Percentiles rank a stretch among this genome's conserved stretches.
Conservation (phyloP, 2,329 filamentous ascomycete genomes). For the Pleurostoma richardsiae region DNA sequence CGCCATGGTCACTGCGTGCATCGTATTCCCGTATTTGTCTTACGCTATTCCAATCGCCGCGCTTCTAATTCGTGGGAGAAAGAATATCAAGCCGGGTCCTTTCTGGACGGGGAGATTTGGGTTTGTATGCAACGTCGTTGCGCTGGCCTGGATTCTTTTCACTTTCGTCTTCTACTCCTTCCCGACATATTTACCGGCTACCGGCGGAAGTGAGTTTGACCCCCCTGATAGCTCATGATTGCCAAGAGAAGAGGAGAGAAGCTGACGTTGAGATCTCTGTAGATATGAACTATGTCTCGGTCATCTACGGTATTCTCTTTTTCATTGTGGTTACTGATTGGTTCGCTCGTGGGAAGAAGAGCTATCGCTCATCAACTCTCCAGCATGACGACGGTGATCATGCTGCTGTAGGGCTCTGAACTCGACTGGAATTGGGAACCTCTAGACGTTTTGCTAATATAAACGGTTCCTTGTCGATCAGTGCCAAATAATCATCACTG, state of each 20-base stretch:
- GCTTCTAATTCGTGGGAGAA: neutral
- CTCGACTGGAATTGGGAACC: too few species aligned
- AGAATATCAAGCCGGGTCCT: neutral
- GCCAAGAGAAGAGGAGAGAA: neutral
- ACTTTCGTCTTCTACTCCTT: neutral
- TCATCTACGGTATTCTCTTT: neutral
- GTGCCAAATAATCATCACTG: too few species aligned
- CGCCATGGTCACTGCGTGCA: slow-evolving; percentile 1
- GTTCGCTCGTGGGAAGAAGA: neutral
- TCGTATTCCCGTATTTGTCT: neutral
- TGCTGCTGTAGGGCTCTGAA: neutral
- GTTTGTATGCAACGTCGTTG: neutral
- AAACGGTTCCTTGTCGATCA: too few species aligned
- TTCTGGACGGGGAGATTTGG: neutral
- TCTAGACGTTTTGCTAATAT: too few species aligned
- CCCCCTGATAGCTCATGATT: neutral
- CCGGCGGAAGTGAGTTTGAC: neutral
- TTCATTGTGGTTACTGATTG: neutral
- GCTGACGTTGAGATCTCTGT: neutral
- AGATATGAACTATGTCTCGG: neutral
- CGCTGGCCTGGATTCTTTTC: neutral
- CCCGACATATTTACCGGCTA: neutral
- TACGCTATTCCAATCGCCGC: neutral
- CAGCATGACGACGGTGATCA: neutral
- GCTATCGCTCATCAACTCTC: neutral